A percentile compares a stretch with the other conserved stretches of the same genome.
Conservation (phyloP, 2,329 filamentous ascomycete genomes). For the Beauveria australis region DNA sequence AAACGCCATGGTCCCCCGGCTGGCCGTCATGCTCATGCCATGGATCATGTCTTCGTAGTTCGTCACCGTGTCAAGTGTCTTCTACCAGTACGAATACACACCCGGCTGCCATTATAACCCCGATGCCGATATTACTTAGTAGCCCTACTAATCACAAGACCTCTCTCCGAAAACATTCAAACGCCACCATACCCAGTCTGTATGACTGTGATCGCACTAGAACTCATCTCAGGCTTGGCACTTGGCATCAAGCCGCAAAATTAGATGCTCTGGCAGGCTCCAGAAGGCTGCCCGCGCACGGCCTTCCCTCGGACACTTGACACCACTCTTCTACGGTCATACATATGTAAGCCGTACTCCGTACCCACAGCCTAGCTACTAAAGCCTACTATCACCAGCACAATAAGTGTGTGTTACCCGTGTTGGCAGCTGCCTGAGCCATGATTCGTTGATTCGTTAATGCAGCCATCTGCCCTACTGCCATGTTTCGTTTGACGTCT, state of each 20-base stretch:
- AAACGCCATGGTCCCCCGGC: constrained; percentile 1
- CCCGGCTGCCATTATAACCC: background rate
- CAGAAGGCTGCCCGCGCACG: background rate
- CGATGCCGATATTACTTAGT: background rate
- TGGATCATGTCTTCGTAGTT: constrained; percentile 5
- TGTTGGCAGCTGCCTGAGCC: background rate
- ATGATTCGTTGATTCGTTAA: background rate
- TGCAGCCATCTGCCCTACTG: background rate
- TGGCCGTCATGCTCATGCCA: background rate
- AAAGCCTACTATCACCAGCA: too few species aligned
- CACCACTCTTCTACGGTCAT: background rate
- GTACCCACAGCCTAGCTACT: too few species aligned
- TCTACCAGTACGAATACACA: too few species aligned
- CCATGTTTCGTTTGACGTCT: constrained; percentile 6
- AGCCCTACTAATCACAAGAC: background rate
- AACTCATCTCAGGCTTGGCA: background rate
- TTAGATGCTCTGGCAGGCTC: background rate
- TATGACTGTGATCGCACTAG: too few species aligned
- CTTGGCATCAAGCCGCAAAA: background rate
- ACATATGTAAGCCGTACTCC: too few species aligned
- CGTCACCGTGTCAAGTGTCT: background rate
- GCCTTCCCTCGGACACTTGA: background rate
- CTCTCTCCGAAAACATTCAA: background rate
- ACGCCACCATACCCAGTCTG: background rate
- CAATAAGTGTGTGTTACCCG: background rate